A percentile compares a stretch with the other conserved stretches of the same genome.
These are phyloP conservation scores for Moringa oleifera DNA, from an alignment of 345 rosid species.

Conservation along the genomic window DNA sequence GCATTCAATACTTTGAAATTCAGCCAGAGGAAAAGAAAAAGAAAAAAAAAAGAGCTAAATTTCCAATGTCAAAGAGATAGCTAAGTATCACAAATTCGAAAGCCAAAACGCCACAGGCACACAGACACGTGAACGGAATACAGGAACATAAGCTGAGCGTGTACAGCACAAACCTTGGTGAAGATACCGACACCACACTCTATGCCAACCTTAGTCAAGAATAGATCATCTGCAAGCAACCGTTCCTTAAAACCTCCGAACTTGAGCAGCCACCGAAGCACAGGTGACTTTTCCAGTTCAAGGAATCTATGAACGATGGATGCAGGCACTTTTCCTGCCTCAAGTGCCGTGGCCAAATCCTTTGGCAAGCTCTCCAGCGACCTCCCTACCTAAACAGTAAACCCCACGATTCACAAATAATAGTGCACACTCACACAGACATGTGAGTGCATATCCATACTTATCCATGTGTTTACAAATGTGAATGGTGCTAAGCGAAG, in stretches of 20 bases:
- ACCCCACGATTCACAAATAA: no score
- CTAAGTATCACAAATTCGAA: neutral
- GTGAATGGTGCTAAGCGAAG: no score
- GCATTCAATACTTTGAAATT: neutral
- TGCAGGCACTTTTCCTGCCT: conserved; percentile 48
- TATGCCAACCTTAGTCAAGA: conserved; percentile 60
- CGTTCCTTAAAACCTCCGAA: conserved; percentile 68
- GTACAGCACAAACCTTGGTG: conserved; percentile 40
- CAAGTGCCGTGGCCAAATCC: conserved; percentile 55
- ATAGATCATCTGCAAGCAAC: conserved; percentile 65
- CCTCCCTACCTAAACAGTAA: conserved; percentile 31
- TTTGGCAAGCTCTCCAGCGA: conserved; percentile 50
- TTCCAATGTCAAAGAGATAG: neutral
- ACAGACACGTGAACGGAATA: no score
- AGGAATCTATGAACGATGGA: conserved; percentile 41
- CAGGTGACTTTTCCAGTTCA: conserved; percentile 48
- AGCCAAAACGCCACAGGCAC: no score
- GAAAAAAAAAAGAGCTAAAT: neutral
- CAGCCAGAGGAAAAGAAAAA: no score
- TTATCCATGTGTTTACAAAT: no score
- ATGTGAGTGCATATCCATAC: no score
- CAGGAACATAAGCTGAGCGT: no score
- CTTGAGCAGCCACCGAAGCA: conserved; percentile 52
- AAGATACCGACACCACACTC: conserved; percentile 78
- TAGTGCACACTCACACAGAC: no score